Base-by-base conservation (phyloP, 129 eudicot species). In the Kitagawia praeruptora region DNA sequence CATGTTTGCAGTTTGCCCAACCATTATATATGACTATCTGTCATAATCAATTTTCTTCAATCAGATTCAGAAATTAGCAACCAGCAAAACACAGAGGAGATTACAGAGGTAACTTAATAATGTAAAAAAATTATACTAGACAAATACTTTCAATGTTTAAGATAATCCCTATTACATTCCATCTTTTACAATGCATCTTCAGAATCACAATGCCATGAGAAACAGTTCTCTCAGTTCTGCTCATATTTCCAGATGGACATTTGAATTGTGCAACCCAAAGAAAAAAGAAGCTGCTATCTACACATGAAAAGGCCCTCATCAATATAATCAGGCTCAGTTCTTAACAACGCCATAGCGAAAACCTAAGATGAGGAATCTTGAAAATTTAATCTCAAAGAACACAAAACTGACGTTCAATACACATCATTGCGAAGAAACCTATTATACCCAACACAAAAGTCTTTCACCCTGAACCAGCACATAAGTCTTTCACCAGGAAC, bases 321-420 rank as follows among this genome's bases (percentile, higher is more conserved):
- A 70, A 54, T 69, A 70, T 75, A 81, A 42, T 19, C 23, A 77
- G 85, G 74, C 63, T 19, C 76, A 41, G 69, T 76, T 47, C 49
- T 63, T 14, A n/a, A 45, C 46, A 77, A 56, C 1, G 39, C 40
- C 37, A 23, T 21, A 63, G 40, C 13, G 72, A 79, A 53, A 40
- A 77, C 6, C 58, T 37, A 49, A 78, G 38, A 42, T 38, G 79
- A 61, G 42, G 76, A 71, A 70, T 39, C 44, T 67, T 39, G 67
- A 37, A 76, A 83, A 81, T 37, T 14, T 48, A 47, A 77, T 73
- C 49, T 41, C 69, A 9, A 31, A 18, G 56, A 84, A 77, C 82
- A 38, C 80, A 77, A 46, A 58, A 58, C 71, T 58, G 75, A 25
- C 37, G 51, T n/a, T 27, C 34, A 16, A 4, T 14, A 21, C 72